A percentile compares a stretch with the other conserved stretches of the same genome.
Conservation (phyloP, 225 moss, liverwort and hornwort genomes). For the Straminergon stramineum region DNA sequence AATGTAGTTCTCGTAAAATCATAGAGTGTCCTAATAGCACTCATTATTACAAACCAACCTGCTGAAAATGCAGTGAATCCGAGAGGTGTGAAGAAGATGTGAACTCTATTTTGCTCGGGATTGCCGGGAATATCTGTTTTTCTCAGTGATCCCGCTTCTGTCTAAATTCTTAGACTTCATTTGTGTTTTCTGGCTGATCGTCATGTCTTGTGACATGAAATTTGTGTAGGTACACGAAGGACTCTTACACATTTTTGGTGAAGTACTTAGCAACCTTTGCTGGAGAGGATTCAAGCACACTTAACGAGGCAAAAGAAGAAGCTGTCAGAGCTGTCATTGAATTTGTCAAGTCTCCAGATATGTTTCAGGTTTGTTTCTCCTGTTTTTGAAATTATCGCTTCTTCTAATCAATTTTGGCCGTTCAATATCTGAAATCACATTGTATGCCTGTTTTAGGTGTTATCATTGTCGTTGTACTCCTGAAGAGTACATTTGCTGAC, state of each 20-base stretch:
- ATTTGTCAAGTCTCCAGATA: conserved; percentile 91
- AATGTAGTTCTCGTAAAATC: conserved; percentile 4
- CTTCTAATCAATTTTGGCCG: neutral
- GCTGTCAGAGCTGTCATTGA: conserved; percentile 87
- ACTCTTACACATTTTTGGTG: conserved; percentile 79
- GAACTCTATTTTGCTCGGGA: neutral
- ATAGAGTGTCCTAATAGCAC: neutral
- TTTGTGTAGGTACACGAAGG: conserved; percentile 40
- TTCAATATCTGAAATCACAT: neutral
- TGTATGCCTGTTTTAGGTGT: neutral
- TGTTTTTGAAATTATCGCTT: neutral
- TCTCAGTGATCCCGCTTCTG: neutral
- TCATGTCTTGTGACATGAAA: neutral
- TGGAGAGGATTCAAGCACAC: conserved; percentile 75
- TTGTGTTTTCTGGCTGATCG: neutral
- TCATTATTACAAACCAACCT: neutral
- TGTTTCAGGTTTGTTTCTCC: conserved; percentile 63
- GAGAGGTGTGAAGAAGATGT: neutral
- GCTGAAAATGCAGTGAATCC: neutral
- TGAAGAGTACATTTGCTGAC: conserved; percentile 5
- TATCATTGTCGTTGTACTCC: neutral
- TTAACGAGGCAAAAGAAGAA: conserved; percentile 84
- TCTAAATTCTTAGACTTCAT: neutral
- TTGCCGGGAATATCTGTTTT: neutral
- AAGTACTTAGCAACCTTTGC: conserved; percentile 84